phyloP scores from a whole-genome alignment of 148 eudicot species.

The Rhododendron griersonianum region DNA sequence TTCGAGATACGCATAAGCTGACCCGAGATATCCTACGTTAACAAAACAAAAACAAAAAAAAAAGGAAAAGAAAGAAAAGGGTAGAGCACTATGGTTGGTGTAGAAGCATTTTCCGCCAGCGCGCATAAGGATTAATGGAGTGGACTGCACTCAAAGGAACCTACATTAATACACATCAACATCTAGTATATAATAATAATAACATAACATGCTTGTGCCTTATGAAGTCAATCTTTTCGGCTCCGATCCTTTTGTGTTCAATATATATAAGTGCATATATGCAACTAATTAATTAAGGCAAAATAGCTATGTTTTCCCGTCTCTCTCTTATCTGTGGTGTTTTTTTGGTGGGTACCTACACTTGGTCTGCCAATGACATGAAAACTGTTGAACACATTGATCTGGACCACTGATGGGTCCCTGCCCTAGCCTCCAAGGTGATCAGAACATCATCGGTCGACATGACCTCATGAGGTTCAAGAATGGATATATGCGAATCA shows the following conservation, averaged over 20 bases:
- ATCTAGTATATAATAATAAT: not conserved
- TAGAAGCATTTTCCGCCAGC: constrained; percentile 17
- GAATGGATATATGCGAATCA: constrained; percentile 23
- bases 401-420: constrained; percentile 1
- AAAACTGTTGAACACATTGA: constrained; percentile 2
- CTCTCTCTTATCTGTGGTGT: not conserved
- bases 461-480: constrained; percentile 12
- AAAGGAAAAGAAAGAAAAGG: too few species aligned
- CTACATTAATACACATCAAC: not conserved
- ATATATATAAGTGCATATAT: constrained; percentile 4
- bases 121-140: constrained; percentile 26
- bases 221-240: constrained; percentile 50
- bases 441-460: constrained; percentile 14
- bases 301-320: not conserved
- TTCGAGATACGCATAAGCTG: too few species aligned
- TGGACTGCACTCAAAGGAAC: constrained; percentile 83
- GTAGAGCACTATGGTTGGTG: constrained; percentile 16
- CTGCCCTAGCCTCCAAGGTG: not conserved
- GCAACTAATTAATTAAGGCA: not conserved
- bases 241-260: not conserved
- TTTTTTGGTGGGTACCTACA: constrained; percentile 11
- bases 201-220: constrained; percentile 22
- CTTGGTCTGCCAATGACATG: constrained; percentile 14
- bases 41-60: too few species aligned
- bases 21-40: too few species aligned